Base-by-base conservation (phyloP, 345 rosid genomes). In the Abelmoschus esculentus region DNA sequence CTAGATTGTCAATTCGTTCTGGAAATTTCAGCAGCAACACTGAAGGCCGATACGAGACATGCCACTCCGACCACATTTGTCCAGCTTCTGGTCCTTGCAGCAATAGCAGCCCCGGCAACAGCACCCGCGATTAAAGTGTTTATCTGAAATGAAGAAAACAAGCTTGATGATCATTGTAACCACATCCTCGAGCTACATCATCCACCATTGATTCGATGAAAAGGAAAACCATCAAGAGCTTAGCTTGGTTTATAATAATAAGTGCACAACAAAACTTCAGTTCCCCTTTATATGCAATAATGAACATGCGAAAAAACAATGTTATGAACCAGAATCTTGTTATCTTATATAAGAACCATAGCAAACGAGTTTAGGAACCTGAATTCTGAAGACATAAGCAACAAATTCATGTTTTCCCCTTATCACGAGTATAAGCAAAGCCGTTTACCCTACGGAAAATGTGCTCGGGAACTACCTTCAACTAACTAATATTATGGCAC, bases 121-220 rank as follows among this genome's bases (percentile, higher is more conserved):
- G 86, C 93, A 32, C 96, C 97, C 29, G 86, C 98, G 29, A 87
- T 75, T 58, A 89, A 77, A 72, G 93, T 81, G 80, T 90, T 93
- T 62, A 84, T 79, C 97, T 89, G 83, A 50, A 75, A 49, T 57
- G 55, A 32, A 46, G 12, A 46, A 32, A 71, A 71, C 22, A 32
- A 34, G 59, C 7, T 53, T 61, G 63, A 49, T 28, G 63, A 72
- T 59, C 50, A 56, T 53, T 60, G 67, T 56, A 7, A 66, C 18
- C 17, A 22, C 44, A 42, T 52, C 38, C 52, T 55, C 54, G 69
- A 49, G 42, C 61, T 12, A 60, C 42, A 5, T 31, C 55, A 46
- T 17, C 12, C 14, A 19, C 40, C 32, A 15, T 57, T 57, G 4
- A 52, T 61, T 63, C 17, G 12, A 11, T 26, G 34, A n/a, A 10